A percentile compares a stretch with the other conserved stretches of the same genome.
phyloP scores from a whole-genome alignment of 495 filamentous ascomycete species.

The Penicillium psychrofluorescens region DNA sequence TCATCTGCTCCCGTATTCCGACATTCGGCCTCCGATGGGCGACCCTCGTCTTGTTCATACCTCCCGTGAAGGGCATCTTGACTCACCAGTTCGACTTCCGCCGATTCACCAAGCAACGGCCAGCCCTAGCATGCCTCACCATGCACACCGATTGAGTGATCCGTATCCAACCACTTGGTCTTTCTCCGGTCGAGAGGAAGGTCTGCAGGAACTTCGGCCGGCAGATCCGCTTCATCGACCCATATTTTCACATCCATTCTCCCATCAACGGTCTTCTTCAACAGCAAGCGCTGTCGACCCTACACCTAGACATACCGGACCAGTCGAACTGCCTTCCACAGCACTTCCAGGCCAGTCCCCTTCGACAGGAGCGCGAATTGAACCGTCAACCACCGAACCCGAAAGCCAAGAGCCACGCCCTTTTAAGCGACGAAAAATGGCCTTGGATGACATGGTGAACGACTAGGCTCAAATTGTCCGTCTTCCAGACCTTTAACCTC shows the following conservation, averaged over 20 bases:
- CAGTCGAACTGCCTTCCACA: constrained; percentile 14
- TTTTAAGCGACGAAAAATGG: constrained; percentile 65
- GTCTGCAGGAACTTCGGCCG: constrained; percentile 14
- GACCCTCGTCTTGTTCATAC: constrained; percentile 22
- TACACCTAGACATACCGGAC: constrained; percentile 17
- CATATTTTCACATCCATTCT: constrained; percentile 18
- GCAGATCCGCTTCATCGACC: constrained; percentile 12
- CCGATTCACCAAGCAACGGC: constrained; percentile 33
- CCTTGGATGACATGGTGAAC: constrained; percentile 42
- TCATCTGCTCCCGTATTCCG: constrained; percentile 23
- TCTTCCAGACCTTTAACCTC: too few species aligned
- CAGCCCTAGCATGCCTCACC: constrained; percentile 12
- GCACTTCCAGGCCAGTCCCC: constrained; percentile 12
- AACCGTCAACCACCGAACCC: constrained; percentile 11
- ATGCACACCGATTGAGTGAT: constrained; percentile 33
- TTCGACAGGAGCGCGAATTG: constrained; percentile 6
- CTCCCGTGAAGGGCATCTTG: constrained; percentile 25
- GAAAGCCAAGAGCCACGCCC: constrained; percentile 43
- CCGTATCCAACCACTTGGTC: constrained; percentile 29
- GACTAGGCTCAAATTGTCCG: constrained; percentile 10
- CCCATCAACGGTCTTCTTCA: constrained; percentile 17
- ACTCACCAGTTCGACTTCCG: constrained; percentile 36
- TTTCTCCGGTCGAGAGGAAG: constrained; percentile 16
- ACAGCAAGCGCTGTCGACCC: constrained; percentile 17
- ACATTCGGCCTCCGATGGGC: constrained; percentile 19